Conservation (phyloP, 441 rosid species). For the Omphalea diandra region DNA sequence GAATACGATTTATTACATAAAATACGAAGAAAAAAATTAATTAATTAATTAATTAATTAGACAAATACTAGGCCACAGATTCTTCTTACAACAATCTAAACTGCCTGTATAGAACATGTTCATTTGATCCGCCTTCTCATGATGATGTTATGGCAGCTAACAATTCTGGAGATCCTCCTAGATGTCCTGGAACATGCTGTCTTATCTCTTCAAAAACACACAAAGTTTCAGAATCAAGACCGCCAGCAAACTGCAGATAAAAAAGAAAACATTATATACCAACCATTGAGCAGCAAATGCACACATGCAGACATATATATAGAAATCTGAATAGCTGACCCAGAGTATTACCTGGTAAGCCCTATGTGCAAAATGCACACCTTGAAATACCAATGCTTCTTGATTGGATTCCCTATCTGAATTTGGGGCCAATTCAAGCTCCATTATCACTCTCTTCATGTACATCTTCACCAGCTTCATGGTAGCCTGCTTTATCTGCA, state of each 20-base stretch:
- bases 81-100: neutral
- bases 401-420: conserved; percentile 62
- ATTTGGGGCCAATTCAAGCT: conserved; percentile 61
- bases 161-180: conserved; percentile 43
- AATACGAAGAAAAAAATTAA: neutral
- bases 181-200: conserved; percentile 55
- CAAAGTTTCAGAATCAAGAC: conserved; percentile 86
- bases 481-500: conserved; percentile 74
- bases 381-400: conserved; percentile 82
- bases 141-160: conserved; percentile 54
- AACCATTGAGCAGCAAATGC: neutral
- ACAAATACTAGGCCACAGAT: neutral
- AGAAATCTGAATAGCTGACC: neutral
- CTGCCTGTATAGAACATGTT: neutral
- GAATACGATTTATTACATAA: neutral
- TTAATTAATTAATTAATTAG: too few species aligned
- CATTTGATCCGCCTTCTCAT: conserved; percentile 21
- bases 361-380: conserved; percentile 75
- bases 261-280: neutral
- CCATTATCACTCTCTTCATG: conserved; percentile 74
- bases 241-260: conserved; percentile 74
- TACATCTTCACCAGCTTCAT: conserved; percentile 73
- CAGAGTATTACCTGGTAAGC: conserved; percentile 72
- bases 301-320: neutral
- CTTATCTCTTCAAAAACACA: conserved; percentile 84